Evolutionary conservation across 257 asterid species (phyloP).

Genomic region (Catharanthus roseus): DNA sequence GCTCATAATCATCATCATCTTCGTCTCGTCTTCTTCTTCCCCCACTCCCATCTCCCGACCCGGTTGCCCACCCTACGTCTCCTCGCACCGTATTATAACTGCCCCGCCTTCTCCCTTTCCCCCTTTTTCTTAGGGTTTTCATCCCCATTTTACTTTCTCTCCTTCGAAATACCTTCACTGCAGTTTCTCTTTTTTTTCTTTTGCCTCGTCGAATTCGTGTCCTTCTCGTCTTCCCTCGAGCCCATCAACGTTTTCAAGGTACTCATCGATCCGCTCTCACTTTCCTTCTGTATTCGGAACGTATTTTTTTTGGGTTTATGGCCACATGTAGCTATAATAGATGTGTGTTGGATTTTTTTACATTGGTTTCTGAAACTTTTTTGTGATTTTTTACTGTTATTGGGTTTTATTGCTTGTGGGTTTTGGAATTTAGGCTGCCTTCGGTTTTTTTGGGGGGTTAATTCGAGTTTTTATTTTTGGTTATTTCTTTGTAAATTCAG

Average conservation of each 20-base stretch:
- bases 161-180: background rate
- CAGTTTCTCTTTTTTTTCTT: background rate
- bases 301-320: background rate
- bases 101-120: background rate
- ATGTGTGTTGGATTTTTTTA: background rate
- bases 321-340: background rate
- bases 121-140: slow-evolving; percentile 29
- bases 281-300: background rate
- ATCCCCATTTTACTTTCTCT: background rate
- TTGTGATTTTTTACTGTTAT: background rate
- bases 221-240: background rate
- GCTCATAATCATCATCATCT: slow-evolving; percentile 15
- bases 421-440: slow-evolving; percentile 5
- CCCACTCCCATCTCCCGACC: slow-evolving; percentile 9
- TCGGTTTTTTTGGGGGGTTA: background rate
- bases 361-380: background rate
- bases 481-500: background rate
- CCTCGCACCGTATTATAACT: slow-evolving; percentile 16
- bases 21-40: slow-evolving; percentile 27
- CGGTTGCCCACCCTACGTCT: slow-evolving; percentile 12
- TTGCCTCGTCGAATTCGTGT: background rate
- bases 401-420: slow-evolving; percentile 4
- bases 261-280: slow-evolving; percentile 15
- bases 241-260: slow-evolving; percentile 16
- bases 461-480: background rate